Evolutionary conservation across 2,329 filamentous ascomycete genomes (phyloP).

Genomic region (Trichoderma sp.): DNA sequence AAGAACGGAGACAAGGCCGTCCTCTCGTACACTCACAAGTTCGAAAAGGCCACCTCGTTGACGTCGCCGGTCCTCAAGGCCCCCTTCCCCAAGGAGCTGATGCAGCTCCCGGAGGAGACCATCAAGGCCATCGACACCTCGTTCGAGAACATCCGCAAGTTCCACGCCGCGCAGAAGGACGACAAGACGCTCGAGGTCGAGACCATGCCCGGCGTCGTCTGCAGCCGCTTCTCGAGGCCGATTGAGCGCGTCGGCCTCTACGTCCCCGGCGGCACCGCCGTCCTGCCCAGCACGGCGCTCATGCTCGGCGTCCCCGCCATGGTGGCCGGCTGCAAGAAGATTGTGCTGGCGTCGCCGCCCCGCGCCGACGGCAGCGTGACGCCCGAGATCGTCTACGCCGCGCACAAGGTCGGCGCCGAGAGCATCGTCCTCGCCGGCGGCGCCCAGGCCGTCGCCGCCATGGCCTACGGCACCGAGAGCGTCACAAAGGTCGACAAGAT

Average conservation of each 20-base stretch:
- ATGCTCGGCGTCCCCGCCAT: constrained; percentile 98
- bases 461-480: constrained; percentile 96
- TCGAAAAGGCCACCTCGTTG: constrained; percentile 91
- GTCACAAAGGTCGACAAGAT: constrained; percentile 99
- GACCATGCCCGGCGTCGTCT: constrained; percentile 96
- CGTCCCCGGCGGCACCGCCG: constrained; percentile 92
- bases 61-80: constrained; percentile 87
- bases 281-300: constrained; percentile 93
- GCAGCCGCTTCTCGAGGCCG: constrained; percentile 86
- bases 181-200: constrained; percentile 81
- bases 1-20: constrained; percentile 83
- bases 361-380: constrained; percentile 87
- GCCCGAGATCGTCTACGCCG: constrained; percentile 95
- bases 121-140: constrained; percentile 91
- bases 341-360: constrained; percentile 90
- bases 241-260: constrained; percentile 97
- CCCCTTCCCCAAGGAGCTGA: constrained; percentile 81
- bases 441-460: constrained; percentile 90
- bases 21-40: constrained; percentile 93
- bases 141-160: constrained; percentile 91
- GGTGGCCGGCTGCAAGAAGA: constrained; percentile 95
- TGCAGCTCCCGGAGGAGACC: constrained; percentile 82
- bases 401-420: constrained; percentile 94
- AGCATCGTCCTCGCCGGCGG: constrained; percentile 95
- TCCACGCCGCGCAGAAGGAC: constrained; percentile 90